Conservation (phyloP, 1,139 yeast genomes). For the Geotrichum phurueaensis region DNA sequence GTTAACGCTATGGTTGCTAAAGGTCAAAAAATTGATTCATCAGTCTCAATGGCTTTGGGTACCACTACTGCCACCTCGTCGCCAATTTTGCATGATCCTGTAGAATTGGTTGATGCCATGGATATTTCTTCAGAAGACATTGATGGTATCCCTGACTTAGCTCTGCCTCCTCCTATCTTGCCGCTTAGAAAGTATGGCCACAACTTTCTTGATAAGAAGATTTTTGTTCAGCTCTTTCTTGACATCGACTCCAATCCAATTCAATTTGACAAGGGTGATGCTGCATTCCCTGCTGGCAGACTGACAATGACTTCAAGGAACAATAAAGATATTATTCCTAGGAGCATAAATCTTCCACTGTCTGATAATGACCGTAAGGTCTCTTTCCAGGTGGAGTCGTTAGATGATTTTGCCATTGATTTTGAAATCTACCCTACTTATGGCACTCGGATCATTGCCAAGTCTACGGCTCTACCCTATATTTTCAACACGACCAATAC, state of each 20-base stretch:
- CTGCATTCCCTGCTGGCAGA: slow-evolving; percentile 43
- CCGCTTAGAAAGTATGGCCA: slow-evolving; percentile 94
- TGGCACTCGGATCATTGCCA: slow-evolving; percentile 88
- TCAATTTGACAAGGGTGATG: slow-evolving; percentile 35
- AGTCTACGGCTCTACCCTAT: slow-evolving; percentile 66
- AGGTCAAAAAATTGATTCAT: slow-evolving; percentile 20
- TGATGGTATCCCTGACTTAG: slow-evolving; percentile 81
- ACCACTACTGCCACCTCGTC: slow-evolving; percentile 7
- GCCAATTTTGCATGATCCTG: slow-evolving; percentile 10
- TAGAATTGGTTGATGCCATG: slow-evolving; percentile 25
- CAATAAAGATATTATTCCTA: slow-evolving; percentile 64
- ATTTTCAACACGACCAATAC: slow-evolving; percentile 38
- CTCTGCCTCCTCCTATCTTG: slow-evolving; percentile 91
- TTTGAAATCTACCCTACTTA: slow-evolving; percentile 91
- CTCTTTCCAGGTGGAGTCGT: slow-evolving; percentile 79
- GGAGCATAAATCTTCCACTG: slow-evolving; percentile 75
- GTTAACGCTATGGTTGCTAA: slow-evolving; percentile 27
- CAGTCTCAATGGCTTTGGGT: slow-evolving; percentile 18
- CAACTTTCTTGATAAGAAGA: slow-evolving; percentile 84
- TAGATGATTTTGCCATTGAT: slow-evolving; percentile 73
- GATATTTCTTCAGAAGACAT: slow-evolving; percentile 36
- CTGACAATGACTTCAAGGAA: slow-evolving; percentile 63
- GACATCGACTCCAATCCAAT: slow-evolving; percentile 36
- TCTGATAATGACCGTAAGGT: slow-evolving; percentile 66
- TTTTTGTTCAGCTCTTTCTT: slow-evolving; percentile 68